Base-by-base conservation (phyloP, 805 yeast genomes). In the Lachancea cidri region DNA sequence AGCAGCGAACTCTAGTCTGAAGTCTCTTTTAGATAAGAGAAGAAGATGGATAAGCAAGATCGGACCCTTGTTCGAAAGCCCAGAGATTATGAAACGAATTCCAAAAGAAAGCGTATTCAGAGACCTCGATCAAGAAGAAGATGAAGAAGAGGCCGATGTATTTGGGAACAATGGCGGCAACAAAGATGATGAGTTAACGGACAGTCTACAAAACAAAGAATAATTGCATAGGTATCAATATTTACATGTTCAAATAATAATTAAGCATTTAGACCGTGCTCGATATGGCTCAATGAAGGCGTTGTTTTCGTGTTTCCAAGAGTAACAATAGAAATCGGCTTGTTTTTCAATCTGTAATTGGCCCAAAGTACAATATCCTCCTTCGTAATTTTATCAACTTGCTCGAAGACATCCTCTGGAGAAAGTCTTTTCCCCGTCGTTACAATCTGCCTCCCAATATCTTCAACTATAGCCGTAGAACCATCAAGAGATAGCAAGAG, bases 381-480 rank as follows among this genome's bases (percentile, higher is more conserved):
- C 55, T 77, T 81, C 7, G 86, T 76, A 47, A 93, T 85, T 35
- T 74, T 70, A 53, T 87, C 88, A 11, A 93, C 93, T 45, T 83
- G 76, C 38, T 68, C 67, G 46, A 71, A 70, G 2, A 71, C 74
- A 41, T 71, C 70, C 46, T 70, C 74, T 5, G 74, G 74, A 8
- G 73, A 65, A 36, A 68, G 49, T 50, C 74, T 65, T 40, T 69
- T 65, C 22, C 98, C 98, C 3, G 98, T 89, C 39, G 96, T 91
- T 33, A 93, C 95, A 42, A 93, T 72, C 64, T 93, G 98, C 65
- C 98, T 81, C 19, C 98, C 98, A 53, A 93, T 87, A 65, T 93
- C 98, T 67, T 93, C 99, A 24, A 97, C 97, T 37, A 88, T 79
- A 5, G 97, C 91, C 5, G 98, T 88, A 11, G 96, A 81, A 47